A percentile compares a stretch with the other conserved stretches of the same genome.
Evolutionary conservation across 75 land plant species (phyloP).

Genomic region (Chamaecyparis obtusa): DNA sequence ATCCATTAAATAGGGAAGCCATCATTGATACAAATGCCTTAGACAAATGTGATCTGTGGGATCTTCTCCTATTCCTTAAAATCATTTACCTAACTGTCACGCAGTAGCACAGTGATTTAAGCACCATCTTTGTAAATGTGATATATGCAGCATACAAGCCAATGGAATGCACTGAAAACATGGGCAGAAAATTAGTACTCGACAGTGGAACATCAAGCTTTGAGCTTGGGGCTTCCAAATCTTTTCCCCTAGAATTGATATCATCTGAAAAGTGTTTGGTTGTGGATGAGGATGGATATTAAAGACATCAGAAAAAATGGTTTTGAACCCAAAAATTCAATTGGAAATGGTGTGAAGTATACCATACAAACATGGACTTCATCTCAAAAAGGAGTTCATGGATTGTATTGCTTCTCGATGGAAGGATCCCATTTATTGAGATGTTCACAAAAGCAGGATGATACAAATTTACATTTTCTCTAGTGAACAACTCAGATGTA

Average conservation of each 20-base stretch:
- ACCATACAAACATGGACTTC: constrained; percentile 12
- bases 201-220: constrained; percentile 22
- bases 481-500: no score
- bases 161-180: constrained; percentile 28
- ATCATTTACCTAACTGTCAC: neutral
- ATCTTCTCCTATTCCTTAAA: neutral
- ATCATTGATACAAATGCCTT: no score
- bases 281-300: constrained; percentile 39
- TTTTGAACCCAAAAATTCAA: constrained; percentile 2
- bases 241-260: constrained; percentile 38
- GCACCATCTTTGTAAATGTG: neutral
- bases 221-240: constrained; percentile 36
- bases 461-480: constrained; percentile 44
- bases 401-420: constrained; percentile 51
- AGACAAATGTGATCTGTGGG: constrained; percentile 57
- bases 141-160: constrained; percentile 35
- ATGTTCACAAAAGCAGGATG: constrained; percentile 36
- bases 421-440: constrained; percentile 18
- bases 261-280: constrained; percentile 47
- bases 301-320: constrained; percentile 7
- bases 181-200: constrained; percentile 31
- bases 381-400: constrained; percentile 29
- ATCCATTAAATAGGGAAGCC: no score
- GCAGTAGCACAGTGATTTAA: neutral
- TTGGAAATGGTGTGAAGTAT: constrained; percentile 6